phyloP scores from a whole-genome alignment of 2,329 filamentous ascomycete genomes.

The Thielaviopsis euricoi region DNA sequence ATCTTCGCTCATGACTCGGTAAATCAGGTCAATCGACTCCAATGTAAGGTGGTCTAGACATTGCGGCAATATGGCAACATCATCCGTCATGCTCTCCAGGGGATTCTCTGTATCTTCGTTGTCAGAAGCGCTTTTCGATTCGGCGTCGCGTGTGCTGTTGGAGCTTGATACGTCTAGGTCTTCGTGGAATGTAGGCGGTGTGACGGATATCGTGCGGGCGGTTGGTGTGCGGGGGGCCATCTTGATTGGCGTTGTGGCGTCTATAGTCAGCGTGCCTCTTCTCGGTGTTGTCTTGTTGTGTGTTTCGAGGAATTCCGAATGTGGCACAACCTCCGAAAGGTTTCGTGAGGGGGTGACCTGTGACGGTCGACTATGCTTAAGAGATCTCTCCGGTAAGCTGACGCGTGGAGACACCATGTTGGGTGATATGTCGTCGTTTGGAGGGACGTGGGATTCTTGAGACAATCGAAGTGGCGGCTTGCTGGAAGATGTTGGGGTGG shows the following conservation, averaged over 20 bases:
- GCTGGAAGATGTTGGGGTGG: conserved; percentile 7
- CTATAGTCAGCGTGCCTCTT: background rate
- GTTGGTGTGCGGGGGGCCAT: background rate
- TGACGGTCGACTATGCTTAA: conserved; percentile 2
- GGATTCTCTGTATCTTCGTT: background rate
- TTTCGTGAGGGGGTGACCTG: background rate
- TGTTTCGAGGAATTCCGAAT: conserved; percentile 2
- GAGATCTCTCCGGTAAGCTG: background rate
- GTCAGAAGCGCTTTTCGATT: conserved; percentile 1
- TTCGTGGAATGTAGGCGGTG: conserved; percentile 8
- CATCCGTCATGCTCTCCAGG: background rate
- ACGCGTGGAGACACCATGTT: conserved; percentile 19
- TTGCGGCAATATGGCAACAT: conserved; percentile 31
- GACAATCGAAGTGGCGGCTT: conserved; percentile 13
- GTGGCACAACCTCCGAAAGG: conserved; percentile 3
- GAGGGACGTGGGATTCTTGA: conserved; percentile 17
- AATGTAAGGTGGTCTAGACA: conserved; percentile 36
- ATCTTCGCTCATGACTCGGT: conserved; percentile 42
- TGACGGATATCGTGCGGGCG: background rate
- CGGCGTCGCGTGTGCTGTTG: conserved; percentile 4
- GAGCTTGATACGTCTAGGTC: conserved; percentile 7
- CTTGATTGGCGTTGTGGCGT: background rate
- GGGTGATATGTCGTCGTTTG: conserved; percentile 18
- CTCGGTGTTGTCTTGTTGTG: background rate
- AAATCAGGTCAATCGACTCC: conserved; percentile 42